phyloP scores from a whole-genome alignment of 2,329 filamentous ascomycete species.

The Hypoxylon sp. region DNA sequence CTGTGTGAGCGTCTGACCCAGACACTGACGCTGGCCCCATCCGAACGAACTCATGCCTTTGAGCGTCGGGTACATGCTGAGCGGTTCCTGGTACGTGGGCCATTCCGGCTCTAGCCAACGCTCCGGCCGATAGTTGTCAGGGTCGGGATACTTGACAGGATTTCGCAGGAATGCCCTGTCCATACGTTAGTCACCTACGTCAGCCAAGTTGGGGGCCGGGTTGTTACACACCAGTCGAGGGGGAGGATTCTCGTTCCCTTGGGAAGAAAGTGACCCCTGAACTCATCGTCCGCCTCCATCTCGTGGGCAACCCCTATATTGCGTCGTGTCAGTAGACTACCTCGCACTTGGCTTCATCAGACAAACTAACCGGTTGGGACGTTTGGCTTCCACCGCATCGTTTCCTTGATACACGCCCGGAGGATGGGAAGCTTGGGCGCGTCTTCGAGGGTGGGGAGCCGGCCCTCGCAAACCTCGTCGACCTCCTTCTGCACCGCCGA shows the following conservation, averaged over 20 bases:
- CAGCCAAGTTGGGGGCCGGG: background rate
- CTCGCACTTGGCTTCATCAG: background rate
- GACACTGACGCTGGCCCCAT: slow-evolving; percentile 57
- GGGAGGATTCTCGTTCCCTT: slow-evolving; percentile 56
- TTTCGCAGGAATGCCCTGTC: slow-evolving; percentile 61
- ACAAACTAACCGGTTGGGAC: slow-evolving; percentile 49
- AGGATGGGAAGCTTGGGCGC: slow-evolving; percentile 52
- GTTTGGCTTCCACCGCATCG: slow-evolving; percentile 56
- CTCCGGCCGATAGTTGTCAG: slow-evolving; percentile 60
- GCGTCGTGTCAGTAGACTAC: slow-evolving; percentile 19
- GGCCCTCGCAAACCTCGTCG: slow-evolving; percentile 52
- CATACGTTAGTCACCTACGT: slow-evolving; percentile 11
- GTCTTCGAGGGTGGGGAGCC: slow-evolving; percentile 54
- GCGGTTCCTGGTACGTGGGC: slow-evolving; percentile 61
- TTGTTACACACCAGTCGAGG: slow-evolving; percentile 49
- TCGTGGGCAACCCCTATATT: slow-evolving; percentile 57
- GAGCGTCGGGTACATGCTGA: slow-evolving; percentile 59
- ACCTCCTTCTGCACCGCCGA: slow-evolving; percentile 54
- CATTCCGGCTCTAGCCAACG: slow-evolving; percentile 60
- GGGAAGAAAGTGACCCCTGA: slow-evolving; percentile 56
- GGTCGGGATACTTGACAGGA: slow-evolving; percentile 57
- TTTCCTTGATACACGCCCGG: slow-evolving; percentile 56
- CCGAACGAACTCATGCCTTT: slow-evolving; percentile 63
- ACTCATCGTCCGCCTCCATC: slow-evolving; percentile 59
- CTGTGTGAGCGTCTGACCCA: slow-evolving; percentile 49